Base-by-base conservation (phyloP, 2,329 filamentous ascomycete genomes). In the Ramularia collo-cygni region DNA sequence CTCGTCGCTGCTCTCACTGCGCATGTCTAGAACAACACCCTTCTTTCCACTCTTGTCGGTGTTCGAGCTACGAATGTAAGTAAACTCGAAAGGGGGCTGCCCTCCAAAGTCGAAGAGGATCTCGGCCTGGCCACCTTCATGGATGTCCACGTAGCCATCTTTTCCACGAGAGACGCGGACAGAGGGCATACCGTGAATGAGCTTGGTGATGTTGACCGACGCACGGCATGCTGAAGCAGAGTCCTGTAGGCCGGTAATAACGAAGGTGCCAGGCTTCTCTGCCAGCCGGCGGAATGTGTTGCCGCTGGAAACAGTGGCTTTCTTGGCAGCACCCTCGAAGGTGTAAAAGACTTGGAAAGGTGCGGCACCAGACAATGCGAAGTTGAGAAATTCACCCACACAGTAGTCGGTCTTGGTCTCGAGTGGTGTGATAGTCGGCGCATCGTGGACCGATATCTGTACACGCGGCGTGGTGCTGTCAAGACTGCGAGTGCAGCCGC, bases 81-180 rank as follows among this genome's bases (percentile, higher is more conserved):
- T 95, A 60, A 96, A 98, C 65, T 96, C 92, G 57, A 98, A 98
- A 1, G 92, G 92, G 46, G 92, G 88, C 4, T 85, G 89, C 41
- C 93, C 92, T 70, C 85, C 89, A 66, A 98, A 98, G 56, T 95
- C 85, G 55, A 98, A 96, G 6, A 87, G 69, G 37, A 98, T 88
- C 59, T 95, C 86, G 1, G 92, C 88, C 60, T 93, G 85, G 46
- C 88, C 88, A 52, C 92, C 92, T 68, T 98, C 90, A 62, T 96
- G 93, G 47, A 98, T 98, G 59, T 96, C 92, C 26, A 93, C 81
- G 51, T 84, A 79, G 5, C 81, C 77, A 43, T 85, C 81, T 46
- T 77, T 77, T 19, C 93, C 93, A 56, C 86, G 85, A 57, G 84
- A 90, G 51, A 98, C 86, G 52, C 82, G 82, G 33, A 95, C 93